These are phyloP conservation scores for Quercus gilva DNA, from an alignment of 306 rosid species.

Conservation along the genomic window DNA sequence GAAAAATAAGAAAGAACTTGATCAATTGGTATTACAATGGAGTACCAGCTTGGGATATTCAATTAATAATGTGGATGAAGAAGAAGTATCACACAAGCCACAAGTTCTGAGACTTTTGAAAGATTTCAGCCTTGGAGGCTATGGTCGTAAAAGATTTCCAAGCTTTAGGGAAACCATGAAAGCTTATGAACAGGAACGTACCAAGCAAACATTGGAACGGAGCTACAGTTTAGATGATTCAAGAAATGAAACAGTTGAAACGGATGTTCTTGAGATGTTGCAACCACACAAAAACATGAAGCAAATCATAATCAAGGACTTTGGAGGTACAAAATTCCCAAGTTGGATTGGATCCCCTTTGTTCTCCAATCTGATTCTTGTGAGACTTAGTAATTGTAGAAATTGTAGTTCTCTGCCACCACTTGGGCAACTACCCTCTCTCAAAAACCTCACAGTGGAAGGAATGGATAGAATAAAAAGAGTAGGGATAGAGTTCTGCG, in stretches of 20 bases:
- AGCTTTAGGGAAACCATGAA: slow-evolving; percentile 21
- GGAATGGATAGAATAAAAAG: slow-evolving; percentile 23
- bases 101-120: neutral
- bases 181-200: neutral
- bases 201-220: neutral
- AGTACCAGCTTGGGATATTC: slow-evolving; percentile 2
- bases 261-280: slow-evolving; percentile 33
- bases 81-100: slow-evolving; percentile 2
- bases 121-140: slow-evolving; percentile 17
- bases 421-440: slow-evolving; percentile 30
- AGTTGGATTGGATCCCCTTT: slow-evolving; percentile 31
- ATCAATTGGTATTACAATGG: slow-evolving; percentile 25
- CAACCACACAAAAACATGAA: slow-evolving; percentile 28
- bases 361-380: slow-evolving; percentile 16
- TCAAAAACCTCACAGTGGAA: slow-evolving; percentile 27
- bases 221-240: slow-evolving; percentile 7
- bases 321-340: slow-evolving; percentile 30
- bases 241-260: slow-evolving; percentile 28
- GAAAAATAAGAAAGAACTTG: slow-evolving; percentile 30
- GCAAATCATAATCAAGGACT: slow-evolving; percentile 20
- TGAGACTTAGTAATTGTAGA: slow-evolving; percentile 12
- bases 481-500: slow-evolving; percentile 23
- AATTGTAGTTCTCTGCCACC: slow-evolving; percentile 29
- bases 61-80: neutral
- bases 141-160: slow-evolving; percentile 9